Base-by-base conservation (phyloP, 2,329 filamentous ascomycete species). In the Blastomyces gilchristii region DNA sequence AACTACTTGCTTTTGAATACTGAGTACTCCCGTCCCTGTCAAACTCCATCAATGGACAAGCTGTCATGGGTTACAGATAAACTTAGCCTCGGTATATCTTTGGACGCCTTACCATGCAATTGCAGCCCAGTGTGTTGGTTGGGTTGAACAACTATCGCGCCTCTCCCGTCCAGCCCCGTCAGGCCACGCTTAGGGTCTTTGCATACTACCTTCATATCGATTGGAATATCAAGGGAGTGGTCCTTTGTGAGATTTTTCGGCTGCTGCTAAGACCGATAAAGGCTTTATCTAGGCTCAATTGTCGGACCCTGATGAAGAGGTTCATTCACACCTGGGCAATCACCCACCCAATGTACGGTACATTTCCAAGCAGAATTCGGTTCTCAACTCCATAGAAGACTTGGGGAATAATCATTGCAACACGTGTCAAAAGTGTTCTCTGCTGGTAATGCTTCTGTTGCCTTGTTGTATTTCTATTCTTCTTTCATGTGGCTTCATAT, bases 351-450 rank as follows among this genome's bases (percentile, higher is more conserved):
- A 39, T 12, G 37, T 39, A 39, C 37, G 28, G 4, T 58, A 28
- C 43, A 49, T 49, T 34, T 37, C 41, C 37, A 34, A 37, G n/a
- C 49, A 54, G 49, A 43, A 54, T 61, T 47, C 39, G 18, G 59
- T 31, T 61, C 43, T 39, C 18, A 61, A 52, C 47, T 54, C 52
- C 37, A 22, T 34, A 9, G n/a, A 43, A 53, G 39, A 54, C 39
- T 58, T 58, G 41, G 60, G 58, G 52, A 49, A 61, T 28, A 53
- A 25, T n/a, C 34, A 43, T 43, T 57, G 41, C 52, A 50, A 62
- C 50, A 62, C 50, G 60, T 58, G 53, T 62, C 60, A 56, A 52
- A 58, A 16, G 2, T 37, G 12, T 6, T 37, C 56, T 62, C 52
- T 43, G 45, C 39, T 5, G 25, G 22, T 3, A 43, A 31, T 31